phyloP scores from a whole-genome alignment of 2,329 filamentous ascomycete genomes.

The Phyllosticta ampelicida region DNA sequence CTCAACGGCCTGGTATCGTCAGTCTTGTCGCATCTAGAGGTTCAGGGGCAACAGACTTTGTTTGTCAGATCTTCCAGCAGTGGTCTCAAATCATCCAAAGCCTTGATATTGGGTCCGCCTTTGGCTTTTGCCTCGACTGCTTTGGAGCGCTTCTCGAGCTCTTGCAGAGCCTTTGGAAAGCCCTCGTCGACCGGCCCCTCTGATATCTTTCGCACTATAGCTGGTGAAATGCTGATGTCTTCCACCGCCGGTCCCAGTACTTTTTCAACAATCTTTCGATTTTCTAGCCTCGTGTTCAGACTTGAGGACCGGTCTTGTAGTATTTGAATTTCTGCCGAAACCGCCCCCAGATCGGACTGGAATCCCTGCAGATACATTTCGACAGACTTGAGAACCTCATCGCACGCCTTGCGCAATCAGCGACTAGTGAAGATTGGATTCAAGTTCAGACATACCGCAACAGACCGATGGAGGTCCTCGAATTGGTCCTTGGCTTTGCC shows the following conservation, averaged over 20 bases:
- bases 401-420: slow-evolving; percentile 50
- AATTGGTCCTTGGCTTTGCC: slow-evolving; percentile 75
- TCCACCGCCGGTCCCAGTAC: slow-evolving; percentile 81
- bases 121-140: slow-evolving; percentile 58
- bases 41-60: slow-evolving; percentile 43
- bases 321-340: slow-evolving; percentile 91
- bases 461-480: slow-evolving; percentile 82
- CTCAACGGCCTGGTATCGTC: slow-evolving; percentile 53
- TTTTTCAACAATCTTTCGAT: slow-evolving; percentile 81
- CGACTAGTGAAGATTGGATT: background rate
- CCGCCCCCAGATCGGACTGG: slow-evolving; percentile 80
- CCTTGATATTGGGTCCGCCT: slow-evolving; percentile 57
- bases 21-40: background rate
- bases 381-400: slow-evolving; percentile 86
- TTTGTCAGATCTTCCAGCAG: slow-evolving; percentile 73
- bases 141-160: slow-evolving; percentile 68
- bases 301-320: slow-evolving; percentile 77
- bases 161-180: slow-evolving; percentile 73
- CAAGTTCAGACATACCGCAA: slow-evolving; percentile 35
- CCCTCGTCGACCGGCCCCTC: slow-evolving; percentile 83
- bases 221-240: slow-evolving; percentile 78
- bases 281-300: slow-evolving; percentile 75
- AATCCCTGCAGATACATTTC: slow-evolving; percentile 89
- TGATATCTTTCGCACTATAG: slow-evolving; percentile 71
- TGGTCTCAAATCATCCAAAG: slow-evolving; percentile 72